Base-by-base conservation (phyloP, 2,329 filamentous ascomycete genomes). In the Exserohilum rostratum region DNA sequence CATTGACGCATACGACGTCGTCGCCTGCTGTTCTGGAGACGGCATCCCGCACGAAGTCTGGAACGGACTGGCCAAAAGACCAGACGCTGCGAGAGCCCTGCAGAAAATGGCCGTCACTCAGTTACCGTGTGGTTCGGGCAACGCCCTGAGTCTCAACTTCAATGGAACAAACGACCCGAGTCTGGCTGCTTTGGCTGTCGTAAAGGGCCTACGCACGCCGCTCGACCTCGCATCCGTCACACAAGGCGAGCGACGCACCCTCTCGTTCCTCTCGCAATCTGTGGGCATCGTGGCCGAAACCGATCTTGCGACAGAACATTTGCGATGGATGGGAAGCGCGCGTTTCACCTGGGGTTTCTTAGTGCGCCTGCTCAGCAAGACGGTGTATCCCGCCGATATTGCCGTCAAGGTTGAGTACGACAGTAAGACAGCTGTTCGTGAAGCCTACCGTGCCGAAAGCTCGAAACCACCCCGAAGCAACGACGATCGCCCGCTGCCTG, bases 31-130 rank as follows among this genome's bases (percentile, higher is more conserved):
- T 71, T 97, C 93, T 0, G 95, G 95, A 4, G 95, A 99, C 67
- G 95, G 95, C 9, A 82, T 96, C 34, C 89, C 91, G 0, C 89
- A 96, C 72, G 95, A 99, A 76, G 89, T 96, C 7, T 96, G 97
- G 80, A 98, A 99, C 71, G 95, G 95, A 0, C 78, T 99, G 29
- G 92, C 85, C 12, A 88, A 86, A 75, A 87, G 91, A 34, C 71
- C 82, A 4, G 90, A 97, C 75, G 92, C 92, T 17, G 80, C 82
- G 29, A 83, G 83, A 50, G 95, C 93, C 0, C 78, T 99, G 56
- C 78, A 82, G 18, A 90, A 88, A 67, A 78, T 98, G 12, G 90
- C 95, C 0, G 87, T 99, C 2, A 88, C 87, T 18, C 91, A 96
- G 69, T 82, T 99, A 31, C 95, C 95, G 1, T 96, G 93, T 70